Evolutionary conservation across 1,139 yeast genomes (phyloP), one percentile per base, ranked within the genome.

Genomic region (Geotrichum fermentans): DNA sequence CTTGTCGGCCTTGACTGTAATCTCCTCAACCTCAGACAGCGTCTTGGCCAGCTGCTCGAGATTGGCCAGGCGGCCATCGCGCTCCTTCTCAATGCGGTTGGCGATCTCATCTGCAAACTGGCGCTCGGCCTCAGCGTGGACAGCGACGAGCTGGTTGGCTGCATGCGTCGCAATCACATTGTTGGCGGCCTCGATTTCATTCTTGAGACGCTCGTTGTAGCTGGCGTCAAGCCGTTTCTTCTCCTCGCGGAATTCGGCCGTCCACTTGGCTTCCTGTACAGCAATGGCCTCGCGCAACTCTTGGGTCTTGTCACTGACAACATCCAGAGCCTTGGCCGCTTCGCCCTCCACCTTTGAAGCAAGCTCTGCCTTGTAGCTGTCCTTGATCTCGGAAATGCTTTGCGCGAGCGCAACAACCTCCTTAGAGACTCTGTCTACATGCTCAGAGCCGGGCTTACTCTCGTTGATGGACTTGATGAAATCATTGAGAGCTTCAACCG

Each of bases 1-100:
- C 42, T 68, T 62, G 56, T 83, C 84, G 49, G 87, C 73, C 55
- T 77, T 72, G 29, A 73, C 65, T 44, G 85, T 81, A 51, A 84
- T 72, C 41, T 73, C 68, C 64, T 82, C 86, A 55, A 87, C 70
- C 38, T 77, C 75, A 32, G 69, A 72, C 49, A 90, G 73, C 58
- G 83, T 75, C 29, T 70, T 62, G 57, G 78, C 72, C 51, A 94
- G 73, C 54, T 78, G 77, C 30, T 76, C 75, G 60, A 92, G 74
- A 61, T 83, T 76, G 45, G 86, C 77, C 59, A 90, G 77, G 63
- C 95, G 82, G 32, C 92, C 90, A 52, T 81, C 74, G 67, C 97
- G 83, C 72, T 92, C 98, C 32, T 71, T 61, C 59, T 88, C 95
- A 47, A 94, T 77, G 55, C 77, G 79, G 42, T 79, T 77, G 45